Percentiles rank a stretch among this genome's conserved stretches.
Conservation (phyloP, 2,329 filamentous ascomycete species). For the Penicillium sp. region DNA sequence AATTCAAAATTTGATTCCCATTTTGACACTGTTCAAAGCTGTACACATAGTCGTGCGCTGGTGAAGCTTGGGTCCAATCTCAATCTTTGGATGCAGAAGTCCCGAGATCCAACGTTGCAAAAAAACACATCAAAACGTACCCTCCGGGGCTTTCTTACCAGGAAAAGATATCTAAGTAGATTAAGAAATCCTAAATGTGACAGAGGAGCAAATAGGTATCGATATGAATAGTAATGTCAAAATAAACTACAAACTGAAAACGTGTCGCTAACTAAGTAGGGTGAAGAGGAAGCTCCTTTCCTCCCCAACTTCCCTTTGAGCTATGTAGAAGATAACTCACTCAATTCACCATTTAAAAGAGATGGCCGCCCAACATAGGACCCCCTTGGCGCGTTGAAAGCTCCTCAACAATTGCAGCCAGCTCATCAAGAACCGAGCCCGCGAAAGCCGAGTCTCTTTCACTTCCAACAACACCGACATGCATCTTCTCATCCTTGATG, state of each 20-base stretch:
- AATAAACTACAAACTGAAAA: background rate
- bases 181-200: background rate
- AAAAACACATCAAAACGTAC: no score
- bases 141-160: no score
- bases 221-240: background rate
- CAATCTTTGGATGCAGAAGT: background rate
- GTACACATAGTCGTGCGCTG: background rate
- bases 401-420: constrained; percentile 44
- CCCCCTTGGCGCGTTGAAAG: constrained; percentile 20
- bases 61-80: background rate
- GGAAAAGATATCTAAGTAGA: background rate
- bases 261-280: background rate
- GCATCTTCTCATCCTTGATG: constrained; percentile 59
- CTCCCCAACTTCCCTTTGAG: background rate
- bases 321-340: background rate
- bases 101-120: no score
- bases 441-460: constrained; percentile 52
- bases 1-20: background rate
- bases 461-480: constrained; percentile 56
- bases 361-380: constrained; percentile 7
- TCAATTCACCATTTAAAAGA: constrained; percentile 3
- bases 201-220: background rate
- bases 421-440: constrained; percentile 50
- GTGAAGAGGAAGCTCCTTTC: background rate
- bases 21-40: background rate